A percentile compares a stretch with the other conserved stretches of the same genome.
phyloP scores from a whole-genome alignment of 768 basidiomycete genomes.

The Kondoa malvinella region DNA sequence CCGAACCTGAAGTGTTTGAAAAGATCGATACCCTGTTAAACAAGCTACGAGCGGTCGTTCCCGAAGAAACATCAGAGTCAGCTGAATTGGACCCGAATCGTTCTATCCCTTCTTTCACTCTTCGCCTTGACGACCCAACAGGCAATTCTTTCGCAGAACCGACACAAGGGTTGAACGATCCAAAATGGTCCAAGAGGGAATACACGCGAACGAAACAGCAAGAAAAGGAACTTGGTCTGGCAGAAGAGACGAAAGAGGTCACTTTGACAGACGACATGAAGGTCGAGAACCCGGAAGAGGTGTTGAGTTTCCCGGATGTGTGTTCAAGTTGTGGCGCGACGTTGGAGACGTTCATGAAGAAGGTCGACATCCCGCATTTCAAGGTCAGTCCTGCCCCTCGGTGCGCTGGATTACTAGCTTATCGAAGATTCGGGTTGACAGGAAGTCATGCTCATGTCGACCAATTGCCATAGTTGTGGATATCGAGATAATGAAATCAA shows the following conservation, averaged over 20 bases:
- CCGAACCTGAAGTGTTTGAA: conserved; percentile 51
- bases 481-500: conserved; percentile 98
- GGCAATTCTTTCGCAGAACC: conserved; percentile 89
- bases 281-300: conserved; percentile 55
- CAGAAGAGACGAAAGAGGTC: conserved; percentile 20
- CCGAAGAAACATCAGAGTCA: conserved; percentile 44
- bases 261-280: conserved; percentile 18
- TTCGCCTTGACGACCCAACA: conserved; percentile 77
- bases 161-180: conserved; percentile 65
- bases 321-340: conserved; percentile 77
- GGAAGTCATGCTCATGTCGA: conserved; percentile 97
- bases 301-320: conserved; percentile 66
- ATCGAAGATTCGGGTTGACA: conserved; percentile 28
- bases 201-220: conserved; percentile 55
- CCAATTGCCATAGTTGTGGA: conserved; percentile 85
- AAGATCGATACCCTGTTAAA: conserved; percentile 64
- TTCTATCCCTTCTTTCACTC: conserved; percentile 56
- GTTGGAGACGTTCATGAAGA: conserved; percentile 83
- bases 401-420: neutral
- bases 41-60: conserved; percentile 47
- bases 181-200: conserved; percentile 75
- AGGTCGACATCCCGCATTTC: conserved; percentile 91
- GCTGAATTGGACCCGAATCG: conserved; percentile 30
- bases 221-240: conserved; percentile 23
- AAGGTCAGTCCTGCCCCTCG: conserved; percentile 42